Evolutionary conservation across 2,329 filamentous ascomycete species (phyloP).

Genomic region (Ophiostoma himal-ulmi): DNA sequence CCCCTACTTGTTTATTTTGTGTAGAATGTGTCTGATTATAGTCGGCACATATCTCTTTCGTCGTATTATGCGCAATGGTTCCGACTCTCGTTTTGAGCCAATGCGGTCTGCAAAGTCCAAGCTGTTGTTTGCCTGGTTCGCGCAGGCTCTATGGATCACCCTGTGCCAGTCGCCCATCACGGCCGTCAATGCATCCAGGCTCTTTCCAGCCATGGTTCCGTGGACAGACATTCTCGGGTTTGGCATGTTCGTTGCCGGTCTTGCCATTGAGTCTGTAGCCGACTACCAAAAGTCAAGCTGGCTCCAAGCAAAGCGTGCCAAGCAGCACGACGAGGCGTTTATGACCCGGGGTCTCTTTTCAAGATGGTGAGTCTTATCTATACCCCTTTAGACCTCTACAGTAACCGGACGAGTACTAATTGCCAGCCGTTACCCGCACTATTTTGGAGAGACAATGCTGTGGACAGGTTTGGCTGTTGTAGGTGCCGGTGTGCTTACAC

Average conservation of each 20-base stretch:
- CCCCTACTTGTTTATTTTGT: not conserved
- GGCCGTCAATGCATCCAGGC: constrained; percentile 50
- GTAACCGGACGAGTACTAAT: not conserved
- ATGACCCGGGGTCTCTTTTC: constrained; percentile 58
- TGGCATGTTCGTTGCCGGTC: constrained; percentile 51
- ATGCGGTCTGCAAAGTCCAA: constrained; percentile 35
- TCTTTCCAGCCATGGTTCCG: not conserved
- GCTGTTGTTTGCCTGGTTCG: constrained; percentile 39
- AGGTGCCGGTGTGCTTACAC: constrained; percentile 51
- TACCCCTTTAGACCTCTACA: not conserved
- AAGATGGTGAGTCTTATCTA: constrained; percentile 29
- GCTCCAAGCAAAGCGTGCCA: constrained; percentile 55
- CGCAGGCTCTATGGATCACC: constrained; percentile 62
- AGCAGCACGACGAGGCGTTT: constrained; percentile 63
- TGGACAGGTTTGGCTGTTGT: constrained; percentile 62
- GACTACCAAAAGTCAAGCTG: constrained; percentile 60
- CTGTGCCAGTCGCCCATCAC: constrained; percentile 61
- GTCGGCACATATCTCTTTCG: constrained; percentile 50
- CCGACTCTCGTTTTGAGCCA: constrained; percentile 47
- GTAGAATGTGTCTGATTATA: constrained; percentile 29
- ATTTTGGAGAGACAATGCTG: constrained; percentile 64
- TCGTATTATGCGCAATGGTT: constrained; percentile 53
- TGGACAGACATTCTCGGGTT: not conserved
- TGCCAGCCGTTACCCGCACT: constrained; percentile 57
- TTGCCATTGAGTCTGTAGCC: constrained; percentile 55